Conservation (phyloP, 2,329 filamentous ascomycete genomes). For the Talaromyces islandicus region DNA sequence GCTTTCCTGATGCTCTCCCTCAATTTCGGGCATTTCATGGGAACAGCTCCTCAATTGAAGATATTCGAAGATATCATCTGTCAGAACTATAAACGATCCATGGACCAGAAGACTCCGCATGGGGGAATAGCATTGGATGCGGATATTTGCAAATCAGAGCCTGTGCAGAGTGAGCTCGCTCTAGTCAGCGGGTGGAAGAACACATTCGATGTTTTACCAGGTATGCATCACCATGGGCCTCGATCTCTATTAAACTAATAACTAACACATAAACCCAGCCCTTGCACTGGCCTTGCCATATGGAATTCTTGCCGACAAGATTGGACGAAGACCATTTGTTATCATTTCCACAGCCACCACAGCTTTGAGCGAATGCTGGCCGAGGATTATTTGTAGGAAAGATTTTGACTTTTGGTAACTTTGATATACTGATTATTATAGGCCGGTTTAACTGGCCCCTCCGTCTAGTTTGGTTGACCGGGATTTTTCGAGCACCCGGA, state of each 20-base stretch:
- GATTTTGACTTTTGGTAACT: not conserved
- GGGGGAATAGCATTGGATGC: not conserved
- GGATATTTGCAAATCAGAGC: constrained; percentile 22
- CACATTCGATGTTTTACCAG: constrained; percentile 17
- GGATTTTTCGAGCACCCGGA: constrained; percentile 19
- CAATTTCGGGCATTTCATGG: constrained; percentile 20
- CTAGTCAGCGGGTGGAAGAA: constrained; percentile 23
- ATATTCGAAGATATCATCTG: constrained; percentile 25
- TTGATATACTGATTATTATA: not conserved
- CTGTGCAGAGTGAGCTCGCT: constrained; percentile 26
- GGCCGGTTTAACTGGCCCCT: constrained; percentile 15
- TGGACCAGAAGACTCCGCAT: not conserved
- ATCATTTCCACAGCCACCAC: constrained; percentile 17
- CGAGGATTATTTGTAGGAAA: constrained; percentile 22
- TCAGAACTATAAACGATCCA: constrained; percentile 1
- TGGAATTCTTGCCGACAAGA: constrained; percentile 23
- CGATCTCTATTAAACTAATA: too few species aligned
- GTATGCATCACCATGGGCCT: constrained; percentile 3
- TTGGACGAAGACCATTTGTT: constrained; percentile 22
- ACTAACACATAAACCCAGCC: constrained; percentile 8
- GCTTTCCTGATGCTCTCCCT: constrained; percentile 13
- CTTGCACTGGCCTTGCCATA: constrained; percentile 24
- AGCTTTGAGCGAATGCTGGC: constrained; percentile 20
- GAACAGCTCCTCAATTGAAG: constrained; percentile 18
- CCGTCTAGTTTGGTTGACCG: constrained; percentile 21